phyloP scores from a whole-genome alignment of 371 early-diverging fungal genomes.

The Choanephora cucurbitarum region DNA sequence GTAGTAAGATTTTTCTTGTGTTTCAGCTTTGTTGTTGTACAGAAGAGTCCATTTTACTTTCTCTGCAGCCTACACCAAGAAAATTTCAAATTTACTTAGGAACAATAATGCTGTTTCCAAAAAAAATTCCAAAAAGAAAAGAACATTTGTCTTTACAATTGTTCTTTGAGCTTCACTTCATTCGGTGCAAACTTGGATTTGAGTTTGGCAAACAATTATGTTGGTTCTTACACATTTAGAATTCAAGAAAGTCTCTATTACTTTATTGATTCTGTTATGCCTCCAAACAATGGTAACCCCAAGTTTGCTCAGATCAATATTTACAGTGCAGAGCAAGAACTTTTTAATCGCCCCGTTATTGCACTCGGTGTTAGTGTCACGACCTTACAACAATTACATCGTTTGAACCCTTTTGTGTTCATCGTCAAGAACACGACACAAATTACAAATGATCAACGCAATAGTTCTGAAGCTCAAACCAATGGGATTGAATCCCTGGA shows the following conservation, averaged over 20 bases:
- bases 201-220: background rate
- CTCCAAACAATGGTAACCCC: background rate
- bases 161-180: conserved; percentile 3
- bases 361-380: background rate
- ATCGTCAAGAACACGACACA: no score
- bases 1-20: background rate
- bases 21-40: conserved; percentile 1
- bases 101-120: background rate
- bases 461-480: no score
- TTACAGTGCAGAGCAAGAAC: conserved; percentile 2
- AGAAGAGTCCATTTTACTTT: background rate
- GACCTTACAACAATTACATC: background rate
- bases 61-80: background rate
- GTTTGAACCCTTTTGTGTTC: background rate
- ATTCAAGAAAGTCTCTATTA: conserved; percentile 1
- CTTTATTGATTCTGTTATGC: background rate
- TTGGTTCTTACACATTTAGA: conserved; percentile 2
- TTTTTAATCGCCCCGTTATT: background rate
- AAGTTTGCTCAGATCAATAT: conserved; percentile 8
- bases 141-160: conserved; percentile 3
- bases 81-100: background rate
- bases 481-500: no score
- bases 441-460: no score
- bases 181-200: conserved; percentile 2
- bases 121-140: background rate